These are phyloP conservation scores for Spatholobus suberectus DNA, from an alignment of 306 rosid genomes.

Conservation along the genomic window DNA sequence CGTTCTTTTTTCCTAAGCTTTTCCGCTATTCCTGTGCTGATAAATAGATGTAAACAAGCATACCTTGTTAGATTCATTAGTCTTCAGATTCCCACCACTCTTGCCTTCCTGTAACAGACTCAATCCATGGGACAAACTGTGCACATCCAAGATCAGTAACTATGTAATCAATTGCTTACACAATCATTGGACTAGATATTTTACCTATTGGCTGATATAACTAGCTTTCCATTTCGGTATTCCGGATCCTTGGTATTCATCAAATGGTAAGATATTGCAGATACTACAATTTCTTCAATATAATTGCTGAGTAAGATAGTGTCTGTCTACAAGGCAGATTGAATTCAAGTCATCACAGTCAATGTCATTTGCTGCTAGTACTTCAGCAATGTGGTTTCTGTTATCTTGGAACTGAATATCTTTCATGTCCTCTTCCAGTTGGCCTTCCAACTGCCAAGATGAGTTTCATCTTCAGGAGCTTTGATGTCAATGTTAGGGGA, in stretches of 20 bases:
- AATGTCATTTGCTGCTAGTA: constrained; percentile 84
- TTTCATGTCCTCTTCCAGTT: constrained; percentile 80
- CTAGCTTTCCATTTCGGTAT: constrained; percentile 92
- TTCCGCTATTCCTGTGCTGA: too few species aligned
- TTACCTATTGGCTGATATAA: constrained; percentile 86
- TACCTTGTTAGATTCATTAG: too few species aligned
- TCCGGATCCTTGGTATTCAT: constrained; percentile 69
- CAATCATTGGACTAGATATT: constrained; percentile 16
- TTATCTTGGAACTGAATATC: constrained; percentile 74
- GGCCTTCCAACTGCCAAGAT: constrained; percentile 66
- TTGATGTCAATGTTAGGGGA: constrained; percentile 69
- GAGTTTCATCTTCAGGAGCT: constrained; percentile 80
- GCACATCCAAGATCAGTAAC: too few species aligned
- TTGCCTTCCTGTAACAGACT: too few species aligned
- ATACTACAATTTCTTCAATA: constrained; percentile 84
- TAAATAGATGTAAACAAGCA: too few species aligned
- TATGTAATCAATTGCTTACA: constrained; percentile 1
- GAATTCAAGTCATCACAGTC: constrained; percentile 81
- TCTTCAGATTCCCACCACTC: too few species aligned
- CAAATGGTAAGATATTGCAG: constrained; percentile 80
- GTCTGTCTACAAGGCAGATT: constrained; percentile 73
- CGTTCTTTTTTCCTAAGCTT: too few species aligned
- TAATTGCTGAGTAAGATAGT: constrained; percentile 62
- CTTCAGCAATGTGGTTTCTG: constrained; percentile 87
- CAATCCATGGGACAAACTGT: too few species aligned